phyloP scores from a whole-genome alignment of 805 yeast species.

The Suhomyces pyralidae region DNA sequence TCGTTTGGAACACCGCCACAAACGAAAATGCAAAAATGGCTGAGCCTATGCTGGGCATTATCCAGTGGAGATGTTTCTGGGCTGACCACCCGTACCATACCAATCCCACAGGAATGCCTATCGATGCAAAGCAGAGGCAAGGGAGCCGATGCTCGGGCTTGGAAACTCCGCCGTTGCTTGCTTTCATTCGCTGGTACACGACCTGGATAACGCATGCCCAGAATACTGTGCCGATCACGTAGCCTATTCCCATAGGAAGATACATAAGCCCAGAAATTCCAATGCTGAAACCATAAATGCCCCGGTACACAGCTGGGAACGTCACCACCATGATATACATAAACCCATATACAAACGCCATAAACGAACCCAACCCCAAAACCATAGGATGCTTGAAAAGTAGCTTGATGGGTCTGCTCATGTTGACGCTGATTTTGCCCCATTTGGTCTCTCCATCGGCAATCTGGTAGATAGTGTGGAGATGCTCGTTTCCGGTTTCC shows the following conservation, averaged over 20 bases:
- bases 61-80: conserved; percentile 34
- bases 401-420: conserved; percentile 32
- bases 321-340: conserved; percentile 41
- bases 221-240: conserved; percentile 26
- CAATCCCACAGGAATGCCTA: conserved; percentile 35
- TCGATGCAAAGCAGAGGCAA: conserved; percentile 30
- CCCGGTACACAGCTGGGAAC: conserved; percentile 31
- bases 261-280: conserved; percentile 37
- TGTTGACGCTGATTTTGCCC: conserved; percentile 21
- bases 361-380: conserved; percentile 38
- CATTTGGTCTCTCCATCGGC: conserved; percentile 25
- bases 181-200: conserved; percentile 23
- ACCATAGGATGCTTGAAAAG: conserved; percentile 37
- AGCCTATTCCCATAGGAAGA: conserved; percentile 39
- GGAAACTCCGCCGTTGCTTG: conserved; percentile 27
- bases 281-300: conserved; percentile 31
- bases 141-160: conserved; percentile 40
- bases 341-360: conserved; percentile 43
- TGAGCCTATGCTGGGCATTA: conserved; percentile 36
- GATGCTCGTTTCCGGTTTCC: conserved; percentile 33
- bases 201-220: conserved; percentile 29
- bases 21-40: conserved; percentile 37
- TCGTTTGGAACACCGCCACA: conserved; percentile 36
- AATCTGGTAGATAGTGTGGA: conserved; percentile 38
- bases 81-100: conserved; percentile 44